Evolutionary conservation across 768 basidiomycete species (phyloP).

Genomic region (Aureoboletus auriporus): DNA sequence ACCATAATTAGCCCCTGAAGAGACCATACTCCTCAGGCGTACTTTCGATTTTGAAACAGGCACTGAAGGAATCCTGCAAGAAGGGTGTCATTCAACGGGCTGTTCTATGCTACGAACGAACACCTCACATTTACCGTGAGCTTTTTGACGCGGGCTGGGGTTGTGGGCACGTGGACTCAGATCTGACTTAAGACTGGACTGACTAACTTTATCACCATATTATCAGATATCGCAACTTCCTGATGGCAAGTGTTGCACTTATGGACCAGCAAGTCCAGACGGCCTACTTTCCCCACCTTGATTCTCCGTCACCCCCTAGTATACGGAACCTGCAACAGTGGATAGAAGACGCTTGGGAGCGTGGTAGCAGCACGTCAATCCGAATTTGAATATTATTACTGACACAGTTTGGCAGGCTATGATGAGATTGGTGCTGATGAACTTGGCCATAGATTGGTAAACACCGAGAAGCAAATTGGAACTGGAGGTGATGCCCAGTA

Average conservation of each 20-base stretch:
- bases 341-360: conserved; percentile 81
- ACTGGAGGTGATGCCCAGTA: conserved; percentile 54
- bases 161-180: conserved; percentile 50
- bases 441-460: conserved; percentile 47
- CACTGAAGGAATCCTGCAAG: conserved; percentile 47
- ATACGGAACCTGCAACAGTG: conserved; percentile 71
- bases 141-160: conserved; percentile 68
- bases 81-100: conserved; percentile 51
- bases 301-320: conserved; percentile 56
- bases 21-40: conserved; percentile 41
- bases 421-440: conserved; percentile 66
- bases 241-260: conserved; percentile 72
- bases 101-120: conserved; percentile 57
- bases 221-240: conserved; percentile 73
- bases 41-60: conserved; percentile 57
- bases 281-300: conserved; percentile 58
- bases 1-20: conserved; percentile 12
- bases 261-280: conserved; percentile 63
- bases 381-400: neutral
- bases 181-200: neutral
- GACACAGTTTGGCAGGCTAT: conserved; percentile 45
- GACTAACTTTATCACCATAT: neutral
- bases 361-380: conserved; percentile 37
- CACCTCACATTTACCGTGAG: conserved; percentile 57
- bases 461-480: conserved; percentile 75